A percentile compares a stretch with the other conserved stretches of the same genome.
Evolutionary conservation across 371 early-diverging fungal genomes (phyloP).

Genomic region (Smittium culicis): DNA sequence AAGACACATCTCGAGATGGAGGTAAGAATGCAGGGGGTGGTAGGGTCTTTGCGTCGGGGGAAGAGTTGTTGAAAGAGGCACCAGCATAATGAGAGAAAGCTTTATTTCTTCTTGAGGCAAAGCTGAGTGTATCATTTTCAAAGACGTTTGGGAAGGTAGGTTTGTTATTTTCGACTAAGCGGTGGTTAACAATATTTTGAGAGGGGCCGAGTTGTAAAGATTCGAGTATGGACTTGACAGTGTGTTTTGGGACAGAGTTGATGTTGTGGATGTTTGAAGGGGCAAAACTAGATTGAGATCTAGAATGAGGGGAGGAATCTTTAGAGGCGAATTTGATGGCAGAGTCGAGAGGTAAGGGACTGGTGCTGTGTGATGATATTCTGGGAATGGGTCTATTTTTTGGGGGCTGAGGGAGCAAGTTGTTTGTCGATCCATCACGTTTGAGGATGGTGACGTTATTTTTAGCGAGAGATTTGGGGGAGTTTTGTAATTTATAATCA

Average conservation of each 20-base stretch:
- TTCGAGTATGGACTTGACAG: background rate
- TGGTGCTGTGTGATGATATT: background rate
- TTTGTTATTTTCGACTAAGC: background rate
- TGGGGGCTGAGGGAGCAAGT: too few species aligned
- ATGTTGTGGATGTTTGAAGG: background rate
- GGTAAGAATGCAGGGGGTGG: constrained; percentile 3
- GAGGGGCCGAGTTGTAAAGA: background rate
- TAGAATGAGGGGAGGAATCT: background rate
- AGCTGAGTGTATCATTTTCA: background rate
- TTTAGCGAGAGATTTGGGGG: background rate
- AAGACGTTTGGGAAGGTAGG: background rate
- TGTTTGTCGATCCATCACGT: background rate
- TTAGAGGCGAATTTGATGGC: background rate
- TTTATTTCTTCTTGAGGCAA: background rate
- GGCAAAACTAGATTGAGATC: background rate
- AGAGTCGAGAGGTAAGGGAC: background rate
- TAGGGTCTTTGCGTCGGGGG: constrained; percentile 4
- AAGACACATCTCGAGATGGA: background rate
- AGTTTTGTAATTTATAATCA: background rate
- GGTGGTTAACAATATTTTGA: too few species aligned
- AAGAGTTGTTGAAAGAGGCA: constrained; percentile 9
- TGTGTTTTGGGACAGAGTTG: background rate
- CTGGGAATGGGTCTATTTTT: background rate
- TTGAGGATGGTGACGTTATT: background rate
- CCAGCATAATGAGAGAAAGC: constrained; percentile 6